phyloP scores from a whole-genome alignment of 176 grass and related monocot species.

The Echinochloa phyllopogon region DNA sequence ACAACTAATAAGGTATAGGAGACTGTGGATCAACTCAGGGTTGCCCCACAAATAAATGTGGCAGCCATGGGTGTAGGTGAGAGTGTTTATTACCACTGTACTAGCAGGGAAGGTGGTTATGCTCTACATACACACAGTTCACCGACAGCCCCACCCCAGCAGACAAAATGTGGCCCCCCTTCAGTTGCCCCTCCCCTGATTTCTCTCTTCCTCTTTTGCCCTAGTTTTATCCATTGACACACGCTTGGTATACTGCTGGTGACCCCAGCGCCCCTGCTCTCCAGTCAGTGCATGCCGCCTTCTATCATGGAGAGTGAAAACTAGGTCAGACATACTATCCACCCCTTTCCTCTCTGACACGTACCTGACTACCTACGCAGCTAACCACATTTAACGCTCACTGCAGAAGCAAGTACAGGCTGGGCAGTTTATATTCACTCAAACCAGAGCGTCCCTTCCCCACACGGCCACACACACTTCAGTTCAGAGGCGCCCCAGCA shows the following conservation, averaged over 20 bases:
- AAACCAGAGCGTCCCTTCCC: conserved; percentile 41
- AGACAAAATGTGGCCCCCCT: conserved; percentile 42
- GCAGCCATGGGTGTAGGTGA: conserved; percentile 71
- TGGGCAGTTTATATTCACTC: conserved; percentile 72
- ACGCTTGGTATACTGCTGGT: conserved; percentile 39
- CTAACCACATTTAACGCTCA: conserved; percentile 48
- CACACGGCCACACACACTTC: conserved; percentile 48
- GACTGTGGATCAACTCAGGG: conserved; percentile 49
- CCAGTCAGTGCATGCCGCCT: conserved; percentile 41
- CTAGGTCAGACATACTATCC: conserved; percentile 24
- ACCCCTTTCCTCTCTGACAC: conserved; percentile 1
- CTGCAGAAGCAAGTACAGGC: conserved; percentile 57
- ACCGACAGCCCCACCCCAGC: conserved; percentile 71
- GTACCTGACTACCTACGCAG: conserved; percentile 46
- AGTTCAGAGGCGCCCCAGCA: conserved; percentile 39
- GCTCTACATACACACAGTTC: conserved; percentile 51
- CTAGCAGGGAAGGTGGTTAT: conserved; percentile 64
- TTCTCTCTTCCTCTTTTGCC: conserved; percentile 26
- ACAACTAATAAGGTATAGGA: conserved; percentile 31
- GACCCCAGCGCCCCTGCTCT: conserved; percentile 47
- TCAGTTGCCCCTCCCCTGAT: conserved; percentile 42
- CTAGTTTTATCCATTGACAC: conserved; percentile 20
- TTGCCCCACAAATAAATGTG: conserved; percentile 71
- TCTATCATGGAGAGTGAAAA: conserved; percentile 47
- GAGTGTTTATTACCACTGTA: conserved; percentile 73